Evolutionary conservation across 2,329 filamentous ascomycete species (phyloP), one percentile per base, ranked within the genome.

Genomic region (Monilinia fructicola): DNA sequence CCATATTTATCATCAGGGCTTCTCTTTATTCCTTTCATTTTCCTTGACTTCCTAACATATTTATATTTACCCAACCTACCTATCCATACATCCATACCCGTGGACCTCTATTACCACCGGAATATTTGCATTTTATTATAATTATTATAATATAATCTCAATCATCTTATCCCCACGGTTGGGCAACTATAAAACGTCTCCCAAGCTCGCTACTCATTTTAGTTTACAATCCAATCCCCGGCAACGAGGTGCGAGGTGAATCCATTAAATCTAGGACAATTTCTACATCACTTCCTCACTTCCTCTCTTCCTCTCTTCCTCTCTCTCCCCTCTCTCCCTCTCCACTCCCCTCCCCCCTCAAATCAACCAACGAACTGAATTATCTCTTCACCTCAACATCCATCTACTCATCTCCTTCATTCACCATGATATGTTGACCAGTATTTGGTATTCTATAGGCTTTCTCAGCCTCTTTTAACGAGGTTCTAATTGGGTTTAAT

Each of bases 401-500:
- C 31, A 38, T 52, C 23, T 42, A 16, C 16, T 18, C 11, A 14
- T 44, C 16, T 5, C 18, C 55, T 62, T 55, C 56, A 28, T 38
- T 54, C 54, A 65, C 67, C 68, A 76, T 76, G 75, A 71, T 71
- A 73, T 69, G 71, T 73, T 76, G 73, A 76, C 58, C 59, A 67
- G 40, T 48, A 54, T 50, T 67, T 67, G 60, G 56, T 73, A 70
- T 67, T 68, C 64, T 63, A 70, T 52, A 69, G 73, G 73, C 74
- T 71, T 23, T 59, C 53, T 70, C 69, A 72, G 72, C 74, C 73
- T 73, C 71, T 71, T 35, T 67, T 68, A 54, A 69, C 67, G 71
- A 69, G 68, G 64, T 68, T 56, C 60, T 54, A 50, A 69, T 67
- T 67, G 42, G 31, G 11, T 67, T 58, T 58, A 60, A 46, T 53